Conservation (phyloP, 192 early-diverging fungal genomes). For the Paraglomus occultum region DNA sequence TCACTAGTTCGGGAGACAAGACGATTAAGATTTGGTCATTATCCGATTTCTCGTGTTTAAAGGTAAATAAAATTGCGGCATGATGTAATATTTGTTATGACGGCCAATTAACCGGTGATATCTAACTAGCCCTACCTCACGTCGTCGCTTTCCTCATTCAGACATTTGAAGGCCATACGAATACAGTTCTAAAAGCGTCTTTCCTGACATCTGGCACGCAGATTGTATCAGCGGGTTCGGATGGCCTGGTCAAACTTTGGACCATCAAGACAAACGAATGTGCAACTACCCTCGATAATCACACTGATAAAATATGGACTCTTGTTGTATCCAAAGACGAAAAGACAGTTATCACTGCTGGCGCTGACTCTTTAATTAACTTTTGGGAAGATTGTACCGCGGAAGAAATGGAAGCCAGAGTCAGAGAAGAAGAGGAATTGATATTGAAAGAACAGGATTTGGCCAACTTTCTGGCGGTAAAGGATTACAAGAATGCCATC, state of each 20-base stretch:
- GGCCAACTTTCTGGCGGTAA: constrained; percentile 77
- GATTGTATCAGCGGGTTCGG: constrained; percentile 82
- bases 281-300: constrained; percentile 86
- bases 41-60: constrained; percentile 83
- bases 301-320: constrained; percentile 96
- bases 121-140: constrained; percentile 10
- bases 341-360: constrained; percentile 78
- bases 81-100: neutral
- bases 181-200: constrained; percentile 82
- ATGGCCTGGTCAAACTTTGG: constrained; percentile 97
- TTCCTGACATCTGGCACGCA: constrained; percentile 90
- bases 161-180: constrained; percentile 98
- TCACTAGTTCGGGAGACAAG: constrained; percentile 90
- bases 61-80: constrained; percentile 39
- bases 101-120: neutral
- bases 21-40: constrained; percentile 95
- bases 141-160: constrained; percentile 16
- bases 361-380: constrained; percentile 85
- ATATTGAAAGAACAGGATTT: constrained; percentile 89
- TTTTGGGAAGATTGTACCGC: constrained; percentile 93
- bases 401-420: constrained; percentile 75
- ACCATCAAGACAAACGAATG: constrained; percentile 90
- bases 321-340: constrained; percentile 73
- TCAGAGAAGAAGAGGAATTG: constrained; percentile 68
- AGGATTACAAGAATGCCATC: constrained; percentile 93